Evolutionary conservation across 1,284 basidiomycete genomes (phyloP).

Genomic region (Chondrostereum purpureum): DNA sequence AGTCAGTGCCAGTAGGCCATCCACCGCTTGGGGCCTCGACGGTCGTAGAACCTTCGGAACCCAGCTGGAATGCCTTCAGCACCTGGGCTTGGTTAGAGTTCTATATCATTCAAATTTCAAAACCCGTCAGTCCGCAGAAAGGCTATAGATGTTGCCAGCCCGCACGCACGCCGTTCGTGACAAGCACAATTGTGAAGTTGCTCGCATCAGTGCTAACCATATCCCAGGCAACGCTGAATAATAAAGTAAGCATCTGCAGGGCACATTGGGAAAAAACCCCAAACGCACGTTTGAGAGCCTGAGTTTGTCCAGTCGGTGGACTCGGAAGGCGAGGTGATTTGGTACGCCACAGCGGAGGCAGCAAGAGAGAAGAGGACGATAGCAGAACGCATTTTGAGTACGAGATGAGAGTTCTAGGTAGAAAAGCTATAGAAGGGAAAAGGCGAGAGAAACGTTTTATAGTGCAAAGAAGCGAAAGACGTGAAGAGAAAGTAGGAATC

Average conservation of each 20-base stretch:
- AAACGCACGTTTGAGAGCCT: slow-evolving; percentile 43
- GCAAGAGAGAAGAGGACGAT: slow-evolving; percentile 44
- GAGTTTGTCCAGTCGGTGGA: slow-evolving; percentile 50
- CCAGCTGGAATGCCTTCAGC: slow-evolving; percentile 45
- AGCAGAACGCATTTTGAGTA: slow-evolving; percentile 40
- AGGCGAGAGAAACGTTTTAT: too few relatives aligned
- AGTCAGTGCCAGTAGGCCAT: slow-evolving; percentile 40
- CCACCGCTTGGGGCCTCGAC: slow-evolving; percentile 51
- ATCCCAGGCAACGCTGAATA: slow-evolving; percentile 45
- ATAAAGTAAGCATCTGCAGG: slow-evolving; percentile 11
- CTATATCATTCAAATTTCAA: too few relatives aligned
- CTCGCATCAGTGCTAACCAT: slow-evolving; percentile 56
- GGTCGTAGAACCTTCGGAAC: slow-evolving; percentile 24
- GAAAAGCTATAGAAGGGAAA: too few relatives aligned
- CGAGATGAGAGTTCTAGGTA: too few relatives aligned
- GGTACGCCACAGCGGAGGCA: slow-evolving; percentile 54
- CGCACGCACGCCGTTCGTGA: slow-evolving; percentile 42
- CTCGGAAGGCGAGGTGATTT: slow-evolving; percentile 47
- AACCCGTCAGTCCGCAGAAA: neutral
- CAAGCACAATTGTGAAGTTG: slow-evolving; percentile 66
- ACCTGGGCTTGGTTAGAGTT: slow-evolving; percentile 27
- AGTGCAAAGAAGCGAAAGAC: slow-evolving; percentile 10
- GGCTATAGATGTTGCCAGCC: slow-evolving; percentile 16
- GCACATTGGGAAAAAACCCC: neutral
- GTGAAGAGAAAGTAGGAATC: neutral